Conservation (phyloP, 768 basidiomycete species). For the Serendipita indica region DNA sequence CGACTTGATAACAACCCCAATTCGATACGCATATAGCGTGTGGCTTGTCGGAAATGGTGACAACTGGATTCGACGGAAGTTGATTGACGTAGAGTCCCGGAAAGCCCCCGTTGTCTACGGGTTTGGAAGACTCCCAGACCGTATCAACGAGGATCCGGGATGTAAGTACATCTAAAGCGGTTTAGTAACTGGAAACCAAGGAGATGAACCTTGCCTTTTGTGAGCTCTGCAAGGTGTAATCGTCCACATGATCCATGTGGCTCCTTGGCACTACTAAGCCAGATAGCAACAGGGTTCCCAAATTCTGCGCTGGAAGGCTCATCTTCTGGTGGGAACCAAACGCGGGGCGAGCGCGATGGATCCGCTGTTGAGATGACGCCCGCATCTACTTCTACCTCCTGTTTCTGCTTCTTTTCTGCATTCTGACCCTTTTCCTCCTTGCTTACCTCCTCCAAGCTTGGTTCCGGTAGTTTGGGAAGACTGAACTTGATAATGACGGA, state of each 20-base stretch:
- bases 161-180: too few relatives aligned
- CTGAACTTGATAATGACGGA: background rate
- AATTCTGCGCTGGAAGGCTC: background rate
- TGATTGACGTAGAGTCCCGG: conserved; percentile 49
- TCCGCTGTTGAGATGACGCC: background rate
- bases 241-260: background rate
- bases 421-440: background rate
- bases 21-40: conserved; percentile 33
- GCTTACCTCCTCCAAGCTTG: background rate
- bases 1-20: conserved; percentile 39
- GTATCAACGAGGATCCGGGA: conserved; percentile 27
- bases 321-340: background rate
- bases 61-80: conserved; percentile 30
- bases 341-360: background rate
- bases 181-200: too few relatives aligned
- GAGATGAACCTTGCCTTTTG: too few relatives aligned
- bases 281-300: background rate
- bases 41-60: conserved; percentile 17
- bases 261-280: conserved; percentile 3
- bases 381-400: background rate
- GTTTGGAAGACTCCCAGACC: conserved; percentile 24
- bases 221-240: background rate
- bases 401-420: background rate
- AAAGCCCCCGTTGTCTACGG: conserved; percentile 27
- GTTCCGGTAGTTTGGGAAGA: background rate